These are phyloP conservation scores for Rubroshorea leprosula DNA, from an alignment of 345 rosid species.

Conservation along the genomic window DNA sequence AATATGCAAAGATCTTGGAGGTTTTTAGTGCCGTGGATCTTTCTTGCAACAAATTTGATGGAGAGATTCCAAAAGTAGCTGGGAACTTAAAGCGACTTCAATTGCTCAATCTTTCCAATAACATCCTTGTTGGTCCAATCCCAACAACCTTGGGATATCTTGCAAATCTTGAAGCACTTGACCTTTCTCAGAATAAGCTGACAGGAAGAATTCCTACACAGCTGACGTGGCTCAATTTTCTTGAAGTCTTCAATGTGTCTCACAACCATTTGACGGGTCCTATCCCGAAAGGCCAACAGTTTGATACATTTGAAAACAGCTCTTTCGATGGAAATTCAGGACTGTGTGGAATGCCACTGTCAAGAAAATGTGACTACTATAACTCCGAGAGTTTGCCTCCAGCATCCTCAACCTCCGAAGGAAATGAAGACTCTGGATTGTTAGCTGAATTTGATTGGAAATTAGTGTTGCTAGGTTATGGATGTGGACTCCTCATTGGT, in stretches of 20 bases:
- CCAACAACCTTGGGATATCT: constrained; percentile 1
- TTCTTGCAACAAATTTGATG: not conserved
- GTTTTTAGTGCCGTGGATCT: not conserved
- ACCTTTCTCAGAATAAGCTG: constrained; percentile 9
- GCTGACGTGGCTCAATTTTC: constrained; percentile 4
- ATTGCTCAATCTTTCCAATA: no score
- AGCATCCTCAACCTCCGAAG: constrained; percentile 8
- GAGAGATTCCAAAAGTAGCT: constrained; percentile 7
- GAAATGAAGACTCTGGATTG: not conserved
- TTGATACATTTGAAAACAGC: constrained; percentile 1
- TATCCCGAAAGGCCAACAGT: not conserved
- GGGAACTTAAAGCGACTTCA: not conserved
- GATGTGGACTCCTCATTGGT: not conserved
- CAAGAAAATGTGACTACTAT: not conserved
- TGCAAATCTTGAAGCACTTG: constrained; percentile 7
- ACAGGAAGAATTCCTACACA: constrained; percentile 1
- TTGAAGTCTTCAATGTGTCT: not conserved
- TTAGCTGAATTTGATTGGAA: constrained; percentile 12
- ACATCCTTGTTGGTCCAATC: constrained; percentile 7
- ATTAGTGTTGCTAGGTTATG: not conserved
- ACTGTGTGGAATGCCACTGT: constrained; percentile 9
- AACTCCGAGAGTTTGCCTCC: not conserved
- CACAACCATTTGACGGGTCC: constrained; percentile 1
- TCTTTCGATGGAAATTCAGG: constrained; percentile 6
- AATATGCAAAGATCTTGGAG: not conserved